Base-by-base conservation (phyloP, 345 rosid species). In the Eucalyptus erythrocorys region DNA sequence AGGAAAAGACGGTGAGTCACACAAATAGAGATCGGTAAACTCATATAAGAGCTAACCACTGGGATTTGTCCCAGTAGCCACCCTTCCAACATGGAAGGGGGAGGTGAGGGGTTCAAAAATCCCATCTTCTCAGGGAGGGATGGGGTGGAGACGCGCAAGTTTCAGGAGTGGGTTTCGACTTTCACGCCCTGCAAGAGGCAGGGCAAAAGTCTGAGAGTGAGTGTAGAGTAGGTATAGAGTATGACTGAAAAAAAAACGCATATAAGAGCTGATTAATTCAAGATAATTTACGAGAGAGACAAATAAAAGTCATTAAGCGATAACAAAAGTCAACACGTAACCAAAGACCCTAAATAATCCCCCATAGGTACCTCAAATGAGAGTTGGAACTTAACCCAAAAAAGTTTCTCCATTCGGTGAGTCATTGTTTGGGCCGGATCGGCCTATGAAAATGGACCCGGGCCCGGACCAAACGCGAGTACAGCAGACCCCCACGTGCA, bases 241-340 rank as follows among this genome's bases (percentile, higher is more conserved):
- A n/a, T n/a, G n/a, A n/a, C n/a, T n/a, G n/a, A n/a, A n/a, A n/a
- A n/a, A n/a, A n/a, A n/a, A n/a, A n/a, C n/a, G n/a, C n/a, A n/a
- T n/a, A n/a, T n/a, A n/a, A 64, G 11, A 2, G 3, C 1, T 0
- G 3, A 32, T 14, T 1, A 66, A 32, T 66, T 66, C 17, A 32
- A 32, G 3, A 32, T 0, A 32, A 32, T n/a, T 15, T 17, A 19
- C 2, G 16, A 2, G 22, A 66, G 40, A 66, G 22, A 32, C 79
- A 66, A 32, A n/a, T 64, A 11, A 66, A 66, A n/a, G 10, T n/a
- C 34, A 34, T 34, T 66, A 2, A 2, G 15, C 3, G 40, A 14
- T n/a, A 66, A 66, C 22, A 3, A 15, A 16, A 66, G 79, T 66
- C 21, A 66, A 66, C 40, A 15, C 6, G 0, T 15, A 16, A 66